Base-by-base conservation (phyloP, 2,329 filamentous ascomycete genomes). In the Trichoderma sp. region DNA sequence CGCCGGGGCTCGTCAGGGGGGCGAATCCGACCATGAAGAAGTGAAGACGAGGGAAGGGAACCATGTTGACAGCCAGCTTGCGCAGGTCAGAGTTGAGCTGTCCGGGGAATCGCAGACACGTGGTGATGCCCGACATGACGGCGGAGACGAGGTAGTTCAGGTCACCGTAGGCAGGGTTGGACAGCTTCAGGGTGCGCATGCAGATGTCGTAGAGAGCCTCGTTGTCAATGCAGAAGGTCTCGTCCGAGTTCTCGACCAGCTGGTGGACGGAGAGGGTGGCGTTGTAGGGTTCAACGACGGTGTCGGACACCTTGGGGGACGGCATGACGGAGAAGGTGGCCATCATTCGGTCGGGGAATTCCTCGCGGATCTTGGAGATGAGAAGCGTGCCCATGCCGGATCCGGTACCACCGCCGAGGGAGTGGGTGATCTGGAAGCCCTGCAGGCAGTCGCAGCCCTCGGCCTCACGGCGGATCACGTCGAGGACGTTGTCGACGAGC, bases 21-120 rank as follows among this genome's bases (percentile, higher is more conserved):
- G 95, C 94, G 80, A 99, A 99, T 81, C 95, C 95, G 80, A 99
- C 95, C 95, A 99, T 99, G 90, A 99, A 99, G 90, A 99, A 99
- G 84, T 99, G 95, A 70, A 99, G 92, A 93, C 95, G 95, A 73
- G 95, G 95, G 91, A 99, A 99, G 69, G 95, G 95, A 83, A 99
- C 95, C 87, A 99, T 99, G 92, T 99, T 99, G 82, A 99, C 95
- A 73, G 95, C 95, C 77, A 99, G 85, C 88, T 99, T 99, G 85
- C 95, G 93, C 74, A 99, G 91, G 81, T 99, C 95, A 78, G 95
- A 99, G 91, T 99, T 99, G 73, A 99, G 90, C 88, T 99, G 95
- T 80, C 95, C 95, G 65, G 95, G 95, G 92, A 99, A 99, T 82
- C 95, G 95, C 78, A 99, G 86, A 81, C 92, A 98, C 75, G 95